phyloP scores from a whole-genome alignment of 2,329 filamentous ascomycete genomes.

The Neofusicoccum ribis region DNA sequence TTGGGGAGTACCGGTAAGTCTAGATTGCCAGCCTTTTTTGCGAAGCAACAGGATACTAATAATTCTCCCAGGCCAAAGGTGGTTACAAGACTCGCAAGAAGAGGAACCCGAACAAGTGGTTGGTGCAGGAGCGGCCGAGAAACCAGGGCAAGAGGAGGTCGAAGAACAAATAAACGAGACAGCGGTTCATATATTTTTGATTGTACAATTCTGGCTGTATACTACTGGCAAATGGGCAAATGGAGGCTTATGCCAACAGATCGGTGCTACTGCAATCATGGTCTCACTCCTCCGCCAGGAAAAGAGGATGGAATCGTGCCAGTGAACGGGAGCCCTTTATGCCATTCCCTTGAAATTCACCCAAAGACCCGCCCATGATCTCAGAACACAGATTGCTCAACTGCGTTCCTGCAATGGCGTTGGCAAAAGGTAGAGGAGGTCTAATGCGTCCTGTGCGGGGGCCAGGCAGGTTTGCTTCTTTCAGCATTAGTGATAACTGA shows the following conservation, averaged over 20 bases:
- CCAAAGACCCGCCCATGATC: no score
- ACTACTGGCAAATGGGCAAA: background rate
- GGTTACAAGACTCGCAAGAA: constrained; percentile 90
- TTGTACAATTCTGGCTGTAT: constrained; percentile 12
- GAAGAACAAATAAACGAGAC: constrained; percentile 26
- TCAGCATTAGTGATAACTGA: no score
- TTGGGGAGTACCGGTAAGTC: constrained; percentile 89
- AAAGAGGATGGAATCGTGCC: no score
- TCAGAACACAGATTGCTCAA: no score
- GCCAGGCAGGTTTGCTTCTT: no score
- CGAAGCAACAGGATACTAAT: background rate
- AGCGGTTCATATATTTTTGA: background rate
- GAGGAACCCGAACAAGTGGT: constrained; percentile 87
- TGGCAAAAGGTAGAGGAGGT: no score
- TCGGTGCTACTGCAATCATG: no score
- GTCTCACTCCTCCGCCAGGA: no score
- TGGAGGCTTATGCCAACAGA: background rate
- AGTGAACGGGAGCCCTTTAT: no score
- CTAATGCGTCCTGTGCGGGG: no score
- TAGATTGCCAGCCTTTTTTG: background rate
- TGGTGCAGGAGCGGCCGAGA: constrained; percentile 78
- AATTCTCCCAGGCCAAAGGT: constrained; percentile 61
- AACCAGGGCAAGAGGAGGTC: constrained; percentile 85
- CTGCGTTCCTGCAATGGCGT: no score
- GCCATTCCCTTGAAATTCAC: no score